Conservation (phyloP, 129 eudicot species). For the Ambrosia trifida region DNA sequence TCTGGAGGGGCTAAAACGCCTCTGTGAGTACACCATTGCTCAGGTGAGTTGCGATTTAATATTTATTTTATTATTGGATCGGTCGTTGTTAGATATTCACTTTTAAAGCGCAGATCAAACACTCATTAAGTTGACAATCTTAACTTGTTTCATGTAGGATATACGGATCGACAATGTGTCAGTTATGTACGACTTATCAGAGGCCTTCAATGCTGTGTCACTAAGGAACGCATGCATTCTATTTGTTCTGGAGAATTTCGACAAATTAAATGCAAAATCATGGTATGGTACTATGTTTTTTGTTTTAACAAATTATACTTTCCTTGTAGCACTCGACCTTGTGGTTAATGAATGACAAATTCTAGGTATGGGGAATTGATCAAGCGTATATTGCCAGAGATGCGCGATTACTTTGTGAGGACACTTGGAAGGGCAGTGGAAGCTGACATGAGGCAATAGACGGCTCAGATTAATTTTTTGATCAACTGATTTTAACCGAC, state of each 20-base stretch:
- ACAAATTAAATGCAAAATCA: conserved; percentile 41
- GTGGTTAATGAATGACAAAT: neutral
- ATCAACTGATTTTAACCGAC: conserved; percentile 35
- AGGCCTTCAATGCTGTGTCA: conserved; percentile 59
- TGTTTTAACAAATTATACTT: neutral
- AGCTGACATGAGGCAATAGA: conserved; percentile 40
- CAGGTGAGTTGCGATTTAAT: conserved; percentile 37
- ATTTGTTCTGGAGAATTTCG: conserved; percentile 58
- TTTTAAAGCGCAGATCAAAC: neutral
- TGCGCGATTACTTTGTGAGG: conserved; percentile 46
- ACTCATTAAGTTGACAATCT: neutral
- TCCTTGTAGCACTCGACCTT: neutral
- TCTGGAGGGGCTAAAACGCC: conserved; percentile 64
- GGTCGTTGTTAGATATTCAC: neutral
- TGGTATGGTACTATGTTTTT: conserved; percentile 34
- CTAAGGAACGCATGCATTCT: conserved; percentile 59
- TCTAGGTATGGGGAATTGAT: conserved; percentile 50
- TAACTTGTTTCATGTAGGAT: conserved; percentile 37
- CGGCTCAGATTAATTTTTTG: conserved; percentile 32
- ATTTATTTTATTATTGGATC: too few relatives aligned
- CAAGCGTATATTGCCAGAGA: conserved; percentile 47
- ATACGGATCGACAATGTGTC: conserved; percentile 53
- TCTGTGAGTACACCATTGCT: conserved; percentile 64
- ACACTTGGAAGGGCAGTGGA: conserved; percentile 48
- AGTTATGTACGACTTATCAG: conserved; percentile 60